Evolutionary conservation across 1,284 basidiomycete genomes (phyloP), one percentile per base, ranked within the genome.

Genomic region (Pseudozyma hubeiensis): DNA sequence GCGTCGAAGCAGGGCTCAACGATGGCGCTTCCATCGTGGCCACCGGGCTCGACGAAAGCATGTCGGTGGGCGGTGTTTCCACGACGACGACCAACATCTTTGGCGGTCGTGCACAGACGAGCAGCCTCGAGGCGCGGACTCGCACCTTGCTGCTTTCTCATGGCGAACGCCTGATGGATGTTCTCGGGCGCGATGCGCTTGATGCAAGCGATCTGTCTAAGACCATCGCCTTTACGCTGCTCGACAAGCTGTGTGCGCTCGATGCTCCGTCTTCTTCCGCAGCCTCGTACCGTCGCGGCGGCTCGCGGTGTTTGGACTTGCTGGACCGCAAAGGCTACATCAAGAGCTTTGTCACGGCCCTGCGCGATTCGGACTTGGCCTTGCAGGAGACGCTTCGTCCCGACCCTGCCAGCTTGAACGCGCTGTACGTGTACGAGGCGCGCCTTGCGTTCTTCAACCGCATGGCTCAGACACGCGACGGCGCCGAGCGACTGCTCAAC

Each of bases 131-230:
- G 63, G 79, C 85, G 9, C 89, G 90, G 1, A 91, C 90, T 8
- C 64, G 64, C 31, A 61, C 85, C 91, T 8, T 91, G 55, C 85
- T 89, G 34, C 87, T 90, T 59, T 68, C 83, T 1, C 83, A 85
- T 37, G 85, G 86, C 49, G 95, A 97, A 64, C 88, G 91, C 4
- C 86, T 99, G 19, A 87, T 95, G 0, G 86, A 90, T 0, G 87
- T 90, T n/a, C 87, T 97, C 31, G 90, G 92, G 39, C 88, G 93
- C 17, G 96, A 99, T 82, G 94, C 94, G 0, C 91, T 95, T 62
- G 94, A 97, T 77, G 94, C 94, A 10, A 90, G 91, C 33, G 94
- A 97, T 82, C 92, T 98, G 0, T 97, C 95, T 94, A 93, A 94
- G 86, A 96, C 95, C 17, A 90, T 95, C 31, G 91, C 93, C 17